phyloP scores from a whole-genome alignment of 2,329 filamentous ascomycete species.

The Colletotrichum tanaceti region DNA sequence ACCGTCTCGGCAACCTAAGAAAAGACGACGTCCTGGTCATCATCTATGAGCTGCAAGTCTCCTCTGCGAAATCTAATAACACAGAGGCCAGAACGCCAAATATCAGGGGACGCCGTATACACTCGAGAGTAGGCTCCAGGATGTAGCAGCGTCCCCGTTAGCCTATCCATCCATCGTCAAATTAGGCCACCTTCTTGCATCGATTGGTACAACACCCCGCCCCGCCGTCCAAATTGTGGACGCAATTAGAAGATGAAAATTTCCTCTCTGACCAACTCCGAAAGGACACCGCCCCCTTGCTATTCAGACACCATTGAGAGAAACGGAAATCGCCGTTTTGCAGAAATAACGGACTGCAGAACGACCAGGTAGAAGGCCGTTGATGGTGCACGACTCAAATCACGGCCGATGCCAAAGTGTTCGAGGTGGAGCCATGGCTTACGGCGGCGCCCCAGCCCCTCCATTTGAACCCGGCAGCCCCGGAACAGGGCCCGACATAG shows the following conservation, averaged over 20 bases:
- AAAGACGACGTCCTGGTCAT: conserved; percentile 25
- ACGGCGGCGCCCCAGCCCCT: neutral
- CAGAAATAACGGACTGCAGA: neutral
- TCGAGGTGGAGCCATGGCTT: conserved; percentile 2
- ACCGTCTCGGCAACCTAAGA: conserved; percentile 5
- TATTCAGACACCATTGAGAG: conserved; percentile 31
- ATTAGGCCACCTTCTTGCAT: conserved; percentile 15
- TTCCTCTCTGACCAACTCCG: conserved; percentile 29
- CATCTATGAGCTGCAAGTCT: conserved; percentile 33
- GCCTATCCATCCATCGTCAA: conserved; percentile 25
- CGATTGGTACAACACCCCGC: conserved; percentile 5
- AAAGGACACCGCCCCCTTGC: conserved; percentile 26
- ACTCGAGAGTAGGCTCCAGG: neutral
- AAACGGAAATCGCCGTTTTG: conserved; percentile 14
- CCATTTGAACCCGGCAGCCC: neutral
- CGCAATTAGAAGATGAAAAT: conserved; percentile 13
- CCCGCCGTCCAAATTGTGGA: conserved; percentile 7
- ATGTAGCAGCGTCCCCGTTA: conserved; percentile 7
- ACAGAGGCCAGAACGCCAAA: conserved; percentile 37
- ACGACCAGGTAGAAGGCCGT: neutral
- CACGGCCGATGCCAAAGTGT: neutral
- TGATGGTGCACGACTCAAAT: neutral
- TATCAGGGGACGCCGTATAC: neutral
- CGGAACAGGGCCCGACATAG: neutral
- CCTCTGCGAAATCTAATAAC: conserved; percentile 32